These are phyloP conservation scores for Magnaporthales sp. DNA, from an alignment of 2,329 filamentous ascomycete genomes.

Conservation along the genomic window DNA sequence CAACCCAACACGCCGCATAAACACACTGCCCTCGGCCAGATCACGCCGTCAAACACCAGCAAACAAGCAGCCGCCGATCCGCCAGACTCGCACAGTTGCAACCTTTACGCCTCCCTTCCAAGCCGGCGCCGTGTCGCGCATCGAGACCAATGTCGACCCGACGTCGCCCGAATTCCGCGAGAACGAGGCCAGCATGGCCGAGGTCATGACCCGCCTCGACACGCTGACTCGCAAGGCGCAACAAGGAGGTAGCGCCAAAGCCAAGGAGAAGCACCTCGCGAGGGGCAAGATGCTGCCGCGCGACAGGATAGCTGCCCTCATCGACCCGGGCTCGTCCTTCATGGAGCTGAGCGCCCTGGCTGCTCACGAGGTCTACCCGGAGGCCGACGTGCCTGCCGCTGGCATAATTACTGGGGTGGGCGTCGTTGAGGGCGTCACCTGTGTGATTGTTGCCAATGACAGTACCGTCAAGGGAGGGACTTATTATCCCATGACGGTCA, in stretches of 20 bases:
- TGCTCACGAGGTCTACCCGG: slow-evolving; percentile 75
- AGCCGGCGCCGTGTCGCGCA: slow-evolving; percentile 64
- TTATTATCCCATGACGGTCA: slow-evolving; percentile 94
- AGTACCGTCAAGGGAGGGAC: slow-evolving; percentile 96
- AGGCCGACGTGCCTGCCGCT: slow-evolving; percentile 78
- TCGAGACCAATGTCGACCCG: slow-evolving; percentile 69
- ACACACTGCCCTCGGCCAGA: slow-evolving; percentile 60
- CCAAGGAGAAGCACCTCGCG: slow-evolving; percentile 76
- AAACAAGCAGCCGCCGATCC: slow-evolving; percentile 9
- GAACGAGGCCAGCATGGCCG: slow-evolving; percentile 70
- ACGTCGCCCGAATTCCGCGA: slow-evolving; percentile 71
- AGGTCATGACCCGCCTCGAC: slow-evolving; percentile 60
- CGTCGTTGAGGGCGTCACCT: slow-evolving; percentile 80
- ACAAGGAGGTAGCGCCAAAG: slow-evolving; percentile 71
- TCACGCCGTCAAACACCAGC: slow-evolving; percentile 3
- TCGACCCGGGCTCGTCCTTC: slow-evolving; percentile 85
- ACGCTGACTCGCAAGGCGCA: slow-evolving; percentile 63
- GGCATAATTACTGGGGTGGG: slow-evolving; percentile 92
- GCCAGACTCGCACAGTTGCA: slow-evolving; percentile 37
- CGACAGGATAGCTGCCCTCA: slow-evolving; percentile 76
- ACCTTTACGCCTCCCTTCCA: slow-evolving; percentile 76
- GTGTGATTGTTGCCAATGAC: slow-evolving; percentile 91
- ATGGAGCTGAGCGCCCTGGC: slow-evolving; percentile 91
- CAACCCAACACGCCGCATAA: background rate
- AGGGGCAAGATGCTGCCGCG: slow-evolving; percentile 91